Percentiles rank a stretch among this genome's conserved stretches.
Conservation (phyloP, 1,284 basidiomycete species). For the Ustilago tritici region DNA sequence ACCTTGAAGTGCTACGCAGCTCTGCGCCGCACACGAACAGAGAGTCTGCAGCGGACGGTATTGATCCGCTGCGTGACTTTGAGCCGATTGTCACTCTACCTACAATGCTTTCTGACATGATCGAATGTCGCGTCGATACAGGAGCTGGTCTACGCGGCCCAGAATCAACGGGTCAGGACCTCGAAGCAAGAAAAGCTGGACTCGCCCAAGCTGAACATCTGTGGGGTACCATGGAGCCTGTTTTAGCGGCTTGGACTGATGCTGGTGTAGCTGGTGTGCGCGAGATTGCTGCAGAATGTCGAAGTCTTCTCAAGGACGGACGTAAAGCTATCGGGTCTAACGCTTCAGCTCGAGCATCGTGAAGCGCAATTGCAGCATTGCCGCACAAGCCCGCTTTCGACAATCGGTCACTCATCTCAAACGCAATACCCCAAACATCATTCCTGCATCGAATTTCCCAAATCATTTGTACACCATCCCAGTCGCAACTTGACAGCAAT, state of each 20-base stretch:
- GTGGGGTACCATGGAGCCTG: constrained; percentile 56
- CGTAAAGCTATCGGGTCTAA: constrained; percentile 25
- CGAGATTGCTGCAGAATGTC: constrained; percentile 57
- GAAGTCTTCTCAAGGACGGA: constrained; percentile 51
- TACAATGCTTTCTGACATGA: constrained; percentile 41
- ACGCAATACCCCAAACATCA: background rate
- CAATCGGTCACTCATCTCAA: background rate
- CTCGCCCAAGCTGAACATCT: constrained; percentile 53
- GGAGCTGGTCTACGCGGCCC: background rate
- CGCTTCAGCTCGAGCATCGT: background rate
- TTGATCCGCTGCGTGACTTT: constrained; percentile 37
- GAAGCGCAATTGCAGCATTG: background rate
- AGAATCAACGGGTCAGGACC: background rate
- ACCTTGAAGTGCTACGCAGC: constrained; percentile 35
- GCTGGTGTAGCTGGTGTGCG: constrained; percentile 52
- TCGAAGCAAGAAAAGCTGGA: constrained; percentile 26
- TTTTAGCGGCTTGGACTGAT: constrained; percentile 56
- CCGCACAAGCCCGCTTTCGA: no score
- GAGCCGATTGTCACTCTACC: constrained; percentile 58
- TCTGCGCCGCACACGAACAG: background rate
- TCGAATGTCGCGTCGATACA: constrained; percentile 27
- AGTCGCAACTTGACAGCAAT: background rate
- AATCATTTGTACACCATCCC: background rate
- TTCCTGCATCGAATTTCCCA: background rate
- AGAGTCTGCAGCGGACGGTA: background rate